phyloP scores from a whole-genome alignment of 2,329 filamentous ascomycete species.

The Pseudogymnoascus sp. region DNA sequence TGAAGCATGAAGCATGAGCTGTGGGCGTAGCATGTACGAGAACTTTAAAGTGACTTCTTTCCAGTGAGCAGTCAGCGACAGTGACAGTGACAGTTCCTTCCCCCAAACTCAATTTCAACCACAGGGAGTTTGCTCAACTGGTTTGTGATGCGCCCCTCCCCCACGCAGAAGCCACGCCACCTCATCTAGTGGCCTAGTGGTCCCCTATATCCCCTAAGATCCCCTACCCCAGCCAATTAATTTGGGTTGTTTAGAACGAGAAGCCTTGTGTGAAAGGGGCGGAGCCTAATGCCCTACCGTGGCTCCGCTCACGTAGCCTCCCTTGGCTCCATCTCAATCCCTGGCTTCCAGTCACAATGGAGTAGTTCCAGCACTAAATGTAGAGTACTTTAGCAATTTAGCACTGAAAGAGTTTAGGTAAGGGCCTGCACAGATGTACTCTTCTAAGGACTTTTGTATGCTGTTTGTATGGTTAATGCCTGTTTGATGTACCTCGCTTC shows the following conservation, averaged over 20 bases:
- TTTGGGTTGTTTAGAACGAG: neutral
- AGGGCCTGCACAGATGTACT: neutral
- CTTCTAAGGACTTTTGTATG: neutral
- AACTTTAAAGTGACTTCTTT: slow-evolving; percentile 9
- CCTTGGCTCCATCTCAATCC: neutral
- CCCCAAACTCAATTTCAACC: slow-evolving; percentile 6
- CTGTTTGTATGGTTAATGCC: neutral
- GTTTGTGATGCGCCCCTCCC: neutral
- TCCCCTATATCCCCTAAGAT: neutral
- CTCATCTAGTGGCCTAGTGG: neutral
- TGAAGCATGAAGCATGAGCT: slow-evolving; percentile 2
- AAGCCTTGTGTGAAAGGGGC: slow-evolving; percentile 5
- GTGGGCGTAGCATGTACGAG: slow-evolving; percentile 4
- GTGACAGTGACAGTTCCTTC: neutral
- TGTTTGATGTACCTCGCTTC: neutral
- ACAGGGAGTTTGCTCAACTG: neutral
- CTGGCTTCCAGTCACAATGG: neutral
- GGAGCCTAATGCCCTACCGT: slow-evolving; percentile 3
- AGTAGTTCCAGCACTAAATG: neutral
- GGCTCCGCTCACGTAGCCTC: neutral
- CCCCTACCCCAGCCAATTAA: neutral
- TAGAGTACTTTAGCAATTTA: neutral
- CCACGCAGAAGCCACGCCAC: slow-evolving; percentile 6
- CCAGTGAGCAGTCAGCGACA: neutral
- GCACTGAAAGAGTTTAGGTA: neutral